phyloP scores from a whole-genome alignment of 306 rosid species.

The Citrullus mucosospermus region DNA sequence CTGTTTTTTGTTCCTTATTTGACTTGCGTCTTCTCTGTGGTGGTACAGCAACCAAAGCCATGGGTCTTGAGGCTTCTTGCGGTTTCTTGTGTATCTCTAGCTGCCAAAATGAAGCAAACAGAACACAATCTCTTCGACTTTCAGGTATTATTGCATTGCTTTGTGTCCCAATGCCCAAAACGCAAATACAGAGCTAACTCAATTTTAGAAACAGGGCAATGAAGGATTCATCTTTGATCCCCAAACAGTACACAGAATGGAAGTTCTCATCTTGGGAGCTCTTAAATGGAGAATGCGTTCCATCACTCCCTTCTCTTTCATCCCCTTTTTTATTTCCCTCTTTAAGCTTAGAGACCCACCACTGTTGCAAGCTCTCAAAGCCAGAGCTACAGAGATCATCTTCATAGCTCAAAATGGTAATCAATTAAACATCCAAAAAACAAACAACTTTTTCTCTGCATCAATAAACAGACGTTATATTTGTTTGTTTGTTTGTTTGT shows the following conservation, averaged over 20 bases:
- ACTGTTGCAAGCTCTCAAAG: conserved; percentile 49
- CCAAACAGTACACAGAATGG: conserved; percentile 79
- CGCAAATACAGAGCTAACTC: neutral
- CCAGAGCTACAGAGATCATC: conserved; percentile 58
- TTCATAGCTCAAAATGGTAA: conserved; percentile 73
- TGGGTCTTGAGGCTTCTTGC: conserved; percentile 79
- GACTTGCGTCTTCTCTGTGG: neutral
- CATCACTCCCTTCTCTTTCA: conserved; percentile 79
- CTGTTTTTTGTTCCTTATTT: neutral
- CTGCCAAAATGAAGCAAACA: conserved; percentile 68
- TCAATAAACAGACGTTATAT: neutral
- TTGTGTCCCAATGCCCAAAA: neutral
- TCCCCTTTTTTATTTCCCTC: conserved; percentile 42
- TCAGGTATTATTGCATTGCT: conserved; percentile 34
- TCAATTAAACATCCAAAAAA: neutral
- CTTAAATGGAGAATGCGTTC: conserved; percentile 94
- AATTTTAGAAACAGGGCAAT: conserved; percentile 28
- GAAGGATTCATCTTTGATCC: conserved; percentile 61
- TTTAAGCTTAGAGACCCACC: conserved; percentile 42
- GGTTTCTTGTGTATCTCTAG: conserved; percentile 62
- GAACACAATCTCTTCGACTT: conserved; percentile 38
- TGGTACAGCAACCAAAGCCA: conserved; percentile 55
- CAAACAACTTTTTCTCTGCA: neutral
- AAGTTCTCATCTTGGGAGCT: conserved; percentile 55
- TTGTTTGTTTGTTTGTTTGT: neutral